Evolutionary conservation across 2,329 filamentous ascomycete genomes (phyloP), one percentile per base, ranked within the genome.

Genomic region (Myriosclerotinia duriaeana): DNA sequence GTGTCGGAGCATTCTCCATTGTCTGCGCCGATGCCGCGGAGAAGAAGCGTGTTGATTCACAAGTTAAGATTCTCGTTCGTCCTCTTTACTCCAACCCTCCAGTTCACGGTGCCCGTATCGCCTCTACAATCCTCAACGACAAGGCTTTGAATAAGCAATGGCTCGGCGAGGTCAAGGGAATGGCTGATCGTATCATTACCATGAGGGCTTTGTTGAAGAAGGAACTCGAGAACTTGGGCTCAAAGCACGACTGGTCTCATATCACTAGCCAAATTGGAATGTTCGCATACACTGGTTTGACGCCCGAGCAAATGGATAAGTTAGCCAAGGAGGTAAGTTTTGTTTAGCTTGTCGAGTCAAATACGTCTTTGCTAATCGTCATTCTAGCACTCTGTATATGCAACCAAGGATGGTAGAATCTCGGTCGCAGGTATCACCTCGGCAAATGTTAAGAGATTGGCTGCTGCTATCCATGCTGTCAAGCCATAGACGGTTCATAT

Each of bases 191-290:
- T 78, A 99, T 99, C 84, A 98, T 99, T 81, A 91, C 88, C 80
- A 99, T 99, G 95, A 92, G 95, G 75, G 89, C 91, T 69, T 87
- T 97, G 65, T 88, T 99, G 77, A 96, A 95, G 86, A 87, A 92
- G 75, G 96, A 98, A 83, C 88, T 99, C 66, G 92, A 97, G 87
- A 89, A 91, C 80, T 87, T 97, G 70, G 94, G 94, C 78, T 95
- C 91, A 84, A 93, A 93, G 86, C 92, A 96, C 81, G 92, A 98
- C 84, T 99, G 95, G 95, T 91, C 89, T 79, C 95, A 99, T 85
- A 99, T 99, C 81, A 98, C 95, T 73, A 93, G 85, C 81, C 92
- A 96, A 87, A 99, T 99, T 76, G 95, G 95, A 82, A 99, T 99
- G 95, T 99, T 99, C 78, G 94, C 95, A 74, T 99, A 96, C 86